Percentiles rank a stretch among this genome's conserved stretches.
Evolutionary conservation across 495 filamentous ascomycete species (phyloP).

Genomic region (Penicillium dipodomyicola): DNA sequence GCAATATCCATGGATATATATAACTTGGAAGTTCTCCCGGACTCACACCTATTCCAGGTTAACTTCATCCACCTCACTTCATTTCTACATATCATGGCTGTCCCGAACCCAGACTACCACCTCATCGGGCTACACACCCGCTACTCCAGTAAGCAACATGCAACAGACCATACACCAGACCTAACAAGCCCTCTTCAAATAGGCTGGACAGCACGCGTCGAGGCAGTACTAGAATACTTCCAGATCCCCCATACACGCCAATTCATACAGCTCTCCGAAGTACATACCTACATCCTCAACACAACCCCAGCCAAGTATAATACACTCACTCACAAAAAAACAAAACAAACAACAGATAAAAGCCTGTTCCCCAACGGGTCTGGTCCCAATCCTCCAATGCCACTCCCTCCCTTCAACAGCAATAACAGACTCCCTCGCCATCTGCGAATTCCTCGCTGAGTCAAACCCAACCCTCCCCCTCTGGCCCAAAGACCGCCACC

Average conservation of each 20-base stretch:
- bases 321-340: not conserved
- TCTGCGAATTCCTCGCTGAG: conserved; percentile 54
- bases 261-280: conserved; percentile 26
- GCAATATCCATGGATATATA: too few species aligned
- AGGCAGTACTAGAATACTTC: conserved; percentile 39
- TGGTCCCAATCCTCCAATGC: conserved; percentile 35
- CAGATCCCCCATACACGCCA: conserved; percentile 29
- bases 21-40: too few species aligned
- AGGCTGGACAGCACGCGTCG: conserved; percentile 41
- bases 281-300: conserved; percentile 4
- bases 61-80: not conserved
- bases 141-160: conserved; percentile 31
- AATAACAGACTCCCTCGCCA: conserved; percentile 53
- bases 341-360: conserved; percentile 21
- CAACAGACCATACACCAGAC: not conserved
- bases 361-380: conserved; percentile 28
- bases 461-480: conserved; percentile 38
- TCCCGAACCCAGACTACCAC: conserved; percentile 24
- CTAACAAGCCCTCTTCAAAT: conserved; percentile 6
- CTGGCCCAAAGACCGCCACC: conserved; percentile 44
- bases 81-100: not conserved
- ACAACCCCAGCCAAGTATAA: not conserved
- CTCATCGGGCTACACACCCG: conserved; percentile 34
- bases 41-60: not conserved
- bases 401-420: conserved; percentile 25